These are phyloP conservation scores for Xanthoconium separans DNA, from an alignment of 1,284 basidiomycete genomes.

Conservation along the genomic window DNA sequence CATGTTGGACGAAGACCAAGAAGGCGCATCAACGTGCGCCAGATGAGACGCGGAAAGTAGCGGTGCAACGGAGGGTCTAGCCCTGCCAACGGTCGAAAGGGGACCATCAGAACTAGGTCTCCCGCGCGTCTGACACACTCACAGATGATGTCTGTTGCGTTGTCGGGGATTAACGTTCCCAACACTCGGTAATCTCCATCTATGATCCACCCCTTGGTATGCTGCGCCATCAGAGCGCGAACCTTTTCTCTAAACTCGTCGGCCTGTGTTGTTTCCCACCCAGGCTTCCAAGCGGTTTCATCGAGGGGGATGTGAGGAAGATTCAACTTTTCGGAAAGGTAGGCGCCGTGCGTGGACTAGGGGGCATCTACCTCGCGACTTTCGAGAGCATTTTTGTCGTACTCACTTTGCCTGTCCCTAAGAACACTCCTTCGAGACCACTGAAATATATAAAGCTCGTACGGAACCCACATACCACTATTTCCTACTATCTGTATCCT, in stretches of 20 bases:
- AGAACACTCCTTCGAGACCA: neutral
- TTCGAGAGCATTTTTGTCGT: neutral
- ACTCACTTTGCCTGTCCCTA: slow-evolving; percentile 48
- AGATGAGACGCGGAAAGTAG: slow-evolving; percentile 56
- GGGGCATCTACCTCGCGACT: neutral
- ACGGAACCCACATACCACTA: slow-evolving; percentile 40
- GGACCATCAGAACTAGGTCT: neutral
- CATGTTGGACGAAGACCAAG: slow-evolving; percentile 41
- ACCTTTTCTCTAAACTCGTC: slow-evolving; percentile 42
- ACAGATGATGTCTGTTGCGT: slow-evolving; percentile 63
- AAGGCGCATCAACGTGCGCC: slow-evolving; percentile 52
- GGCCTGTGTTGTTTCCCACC: slow-evolving; percentile 38
- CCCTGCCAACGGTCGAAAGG: slow-evolving; percentile 40
- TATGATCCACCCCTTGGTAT: slow-evolving; percentile 46
- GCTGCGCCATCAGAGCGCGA: slow-evolving; percentile 25
- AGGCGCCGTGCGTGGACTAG: slow-evolving; percentile 49
- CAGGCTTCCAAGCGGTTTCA: slow-evolving; percentile 46
- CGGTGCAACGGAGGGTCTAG: slow-evolving; percentile 58
- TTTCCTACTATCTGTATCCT: slow-evolving; percentile 54
- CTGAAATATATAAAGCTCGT: neutral
- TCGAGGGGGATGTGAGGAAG: slow-evolving; percentile 49
- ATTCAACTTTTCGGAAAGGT: slow-evolving; percentile 45
- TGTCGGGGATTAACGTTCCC: slow-evolving; percentile 36
- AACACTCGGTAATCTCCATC: slow-evolving; percentile 44
- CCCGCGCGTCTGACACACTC: slow-evolving; percentile 20